phyloP scores from a whole-genome alignment of 495 filamentous ascomycete species.

The Xylaria cubensis region DNA sequence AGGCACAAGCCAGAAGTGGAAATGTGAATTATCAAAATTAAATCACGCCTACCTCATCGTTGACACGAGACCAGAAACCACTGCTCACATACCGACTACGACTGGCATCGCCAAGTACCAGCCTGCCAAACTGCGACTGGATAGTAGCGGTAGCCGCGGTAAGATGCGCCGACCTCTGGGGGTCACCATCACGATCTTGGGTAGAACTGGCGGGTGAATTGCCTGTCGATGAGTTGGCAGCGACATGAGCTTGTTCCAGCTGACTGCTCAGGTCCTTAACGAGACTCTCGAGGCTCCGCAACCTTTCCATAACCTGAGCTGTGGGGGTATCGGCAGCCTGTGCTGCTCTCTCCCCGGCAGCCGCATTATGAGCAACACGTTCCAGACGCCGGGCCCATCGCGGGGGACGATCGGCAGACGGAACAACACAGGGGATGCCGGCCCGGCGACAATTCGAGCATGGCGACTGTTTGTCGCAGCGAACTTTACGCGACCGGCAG shows the following conservation, averaged over 20 bases:
- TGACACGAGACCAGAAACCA: constrained; percentile 61
- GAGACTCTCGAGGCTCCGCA: constrained; percentile 60
- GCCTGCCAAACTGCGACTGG: constrained; percentile 48
- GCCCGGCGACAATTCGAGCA: constrained; percentile 66
- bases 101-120: constrained; percentile 50
- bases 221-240: constrained; percentile 25
- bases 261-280: constrained; percentile 63
- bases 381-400: constrained; percentile 60
- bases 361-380: constrained; percentile 36
- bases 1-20: constrained; percentile 29
- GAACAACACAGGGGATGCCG: constrained; percentile 62
- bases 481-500: constrained; percentile 66
- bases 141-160: constrained; percentile 29
- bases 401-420: constrained; percentile 53
- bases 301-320: constrained; percentile 56
- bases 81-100: constrained; percentile 58
- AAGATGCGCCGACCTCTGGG: constrained; percentile 19
- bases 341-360: constrained; percentile 18
- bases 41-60: constrained; percentile 54
- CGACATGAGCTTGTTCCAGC: constrained; percentile 49
- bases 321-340: constrained; percentile 32
- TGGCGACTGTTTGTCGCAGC: constrained; percentile 65
- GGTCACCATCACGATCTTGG: constrained; percentile 31
- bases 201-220: constrained; percentile 30
- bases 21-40: constrained; percentile 14